Percentiles rank a stretch among this genome's conserved stretches.
phyloP scores from a whole-genome alignment of 2,329 filamentous ascomycete genomes.

The Chaetomiaceae sp. region DNA sequence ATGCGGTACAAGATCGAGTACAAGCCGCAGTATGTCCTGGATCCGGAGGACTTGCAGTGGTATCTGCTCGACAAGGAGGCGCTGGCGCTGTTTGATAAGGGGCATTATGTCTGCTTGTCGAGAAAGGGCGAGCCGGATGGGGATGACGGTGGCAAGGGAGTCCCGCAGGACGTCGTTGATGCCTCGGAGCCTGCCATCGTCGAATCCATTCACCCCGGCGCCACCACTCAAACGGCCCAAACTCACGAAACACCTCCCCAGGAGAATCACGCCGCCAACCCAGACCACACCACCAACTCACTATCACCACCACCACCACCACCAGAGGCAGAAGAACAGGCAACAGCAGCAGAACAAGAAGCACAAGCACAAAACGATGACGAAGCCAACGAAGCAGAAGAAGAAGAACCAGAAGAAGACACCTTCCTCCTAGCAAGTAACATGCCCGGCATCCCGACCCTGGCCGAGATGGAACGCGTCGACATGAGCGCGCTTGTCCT shows the following conservation, averaged over 20 bases:
- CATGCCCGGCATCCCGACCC: conserved; percentile 62
- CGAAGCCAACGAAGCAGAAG: conserved; percentile 20
- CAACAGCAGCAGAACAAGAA: too few species aligned
- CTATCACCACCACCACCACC: conserved; percentile 14
- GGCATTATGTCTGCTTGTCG: conserved; percentile 51
- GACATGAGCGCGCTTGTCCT: conserved; percentile 58
- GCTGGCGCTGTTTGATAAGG: conserved; percentile 46
- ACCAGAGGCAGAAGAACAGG: conserved; percentile 4
- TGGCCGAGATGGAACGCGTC: conserved; percentile 47
- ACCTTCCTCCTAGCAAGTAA: conserved; percentile 51
- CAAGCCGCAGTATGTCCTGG: conserved; percentile 66
- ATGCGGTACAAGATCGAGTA: conserved; percentile 85
- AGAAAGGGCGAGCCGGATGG: conserved; percentile 1
- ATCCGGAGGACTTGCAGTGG: conserved; percentile 62
- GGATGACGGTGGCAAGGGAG: too few species aligned
- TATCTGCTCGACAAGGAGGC: conserved; percentile 50
- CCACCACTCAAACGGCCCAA: too few species aligned
- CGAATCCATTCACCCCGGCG: too few species aligned
- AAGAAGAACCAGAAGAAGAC: conserved; percentile 23
- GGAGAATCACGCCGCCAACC: not conserved
- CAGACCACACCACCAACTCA: conserved; percentile 5
- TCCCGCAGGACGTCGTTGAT: too few species aligned
- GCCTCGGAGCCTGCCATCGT: too few species aligned
- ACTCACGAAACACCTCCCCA: not conserved
- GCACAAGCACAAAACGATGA: too few species aligned